Evolutionary conservation across 495 filamentous ascomycete genomes (phyloP).

Genomic region (Zalerion maritima): DNA sequence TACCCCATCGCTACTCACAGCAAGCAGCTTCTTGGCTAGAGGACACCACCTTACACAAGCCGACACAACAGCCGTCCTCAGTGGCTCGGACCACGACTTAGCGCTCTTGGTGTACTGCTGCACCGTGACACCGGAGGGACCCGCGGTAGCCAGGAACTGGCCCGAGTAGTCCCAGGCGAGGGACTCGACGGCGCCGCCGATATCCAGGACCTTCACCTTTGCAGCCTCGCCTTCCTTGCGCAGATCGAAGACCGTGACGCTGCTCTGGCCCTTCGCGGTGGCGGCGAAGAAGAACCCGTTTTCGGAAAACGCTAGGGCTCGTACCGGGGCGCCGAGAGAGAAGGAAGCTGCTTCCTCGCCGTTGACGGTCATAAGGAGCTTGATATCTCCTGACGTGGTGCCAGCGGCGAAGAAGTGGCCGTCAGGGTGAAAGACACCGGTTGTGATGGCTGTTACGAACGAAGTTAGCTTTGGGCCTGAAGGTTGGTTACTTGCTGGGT

Average conservation of each 20-base stretch:
- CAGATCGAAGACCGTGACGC: conserved; percentile 77
- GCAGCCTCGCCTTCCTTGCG: conserved; percentile 68
- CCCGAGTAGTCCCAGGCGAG: conserved; percentile 90
- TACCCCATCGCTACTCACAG: conserved; percentile 57
- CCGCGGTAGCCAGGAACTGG: conserved; percentile 76
- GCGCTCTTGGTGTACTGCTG: conserved; percentile 71
- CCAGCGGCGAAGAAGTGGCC: conserved; percentile 86
- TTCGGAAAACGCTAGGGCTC: conserved; percentile 76
- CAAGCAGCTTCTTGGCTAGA: conserved; percentile 57
- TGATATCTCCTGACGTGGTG: conserved; percentile 58
- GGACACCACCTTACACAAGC: conserved; percentile 64
- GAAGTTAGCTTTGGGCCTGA: conserved; percentile 19
- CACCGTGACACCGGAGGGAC: conserved; percentile 67
- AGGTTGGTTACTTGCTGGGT: neutral
- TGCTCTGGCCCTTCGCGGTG: conserved; percentile 53
- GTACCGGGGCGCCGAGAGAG: conserved; percentile 48
- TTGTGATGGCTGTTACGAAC: conserved; percentile 49
- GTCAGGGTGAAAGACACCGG: conserved; percentile 84
- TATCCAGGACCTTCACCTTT: conserved; percentile 64
- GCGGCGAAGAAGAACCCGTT: conserved; percentile 94
- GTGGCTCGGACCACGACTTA: conserved; percentile 80
- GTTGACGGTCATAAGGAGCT: conserved; percentile 70
- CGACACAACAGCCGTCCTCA: conserved; percentile 59
- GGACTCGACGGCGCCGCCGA: conserved; percentile 55
- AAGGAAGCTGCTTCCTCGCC: conserved; percentile 58